Evolutionary conservation across 257 asterid species (phyloP).

Genomic region (Ilex asprella): DNA sequence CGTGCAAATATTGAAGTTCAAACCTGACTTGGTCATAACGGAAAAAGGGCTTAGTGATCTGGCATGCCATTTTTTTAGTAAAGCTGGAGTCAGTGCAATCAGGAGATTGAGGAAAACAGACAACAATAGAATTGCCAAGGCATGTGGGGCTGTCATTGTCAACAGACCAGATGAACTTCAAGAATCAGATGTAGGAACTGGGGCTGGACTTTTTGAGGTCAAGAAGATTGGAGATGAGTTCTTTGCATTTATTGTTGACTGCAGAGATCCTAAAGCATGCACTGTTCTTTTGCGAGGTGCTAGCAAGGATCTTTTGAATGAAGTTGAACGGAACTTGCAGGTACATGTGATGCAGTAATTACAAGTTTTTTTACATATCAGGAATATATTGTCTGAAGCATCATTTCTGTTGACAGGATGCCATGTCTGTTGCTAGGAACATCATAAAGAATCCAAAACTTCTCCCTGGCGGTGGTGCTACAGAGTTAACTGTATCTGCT

Average conservation of each 20-base stretch:
- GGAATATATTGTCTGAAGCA: background rate
- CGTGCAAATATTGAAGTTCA: conserved; percentile 62
- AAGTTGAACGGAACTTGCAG: conserved; percentile 97
- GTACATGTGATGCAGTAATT: conserved; percentile 26
- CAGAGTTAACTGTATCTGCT: conserved; percentile 95
- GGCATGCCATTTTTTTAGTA: conserved; percentile 86
- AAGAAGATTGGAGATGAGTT: conserved; percentile 91
- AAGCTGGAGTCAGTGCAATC: conserved; percentile 95
- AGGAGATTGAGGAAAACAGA: conserved; percentile 87
- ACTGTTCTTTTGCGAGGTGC: conserved; percentile 92
- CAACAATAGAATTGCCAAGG: conserved; percentile 92
- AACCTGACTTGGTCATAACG: conserved; percentile 82
- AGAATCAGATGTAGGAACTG: conserved; percentile 94
- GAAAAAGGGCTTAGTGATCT: conserved; percentile 92
- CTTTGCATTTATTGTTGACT: conserved; percentile 76
- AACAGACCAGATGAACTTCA: conserved; percentile 95
- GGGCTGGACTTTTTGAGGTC: conserved; percentile 94
- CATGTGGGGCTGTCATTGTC: conserved; percentile 94
- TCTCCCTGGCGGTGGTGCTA: conserved; percentile 98
- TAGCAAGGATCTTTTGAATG: conserved; percentile 93
- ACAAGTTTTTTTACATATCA: background rate
- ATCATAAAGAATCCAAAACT: conserved; percentile 89
- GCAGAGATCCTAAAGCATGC: conserved; percentile 94
- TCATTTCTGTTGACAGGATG: conserved; percentile 52
- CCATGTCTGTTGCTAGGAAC: conserved; percentile 95